Conservation (phyloP, 176 grass and related monocot species). For the Juncus effusus region DNA sequence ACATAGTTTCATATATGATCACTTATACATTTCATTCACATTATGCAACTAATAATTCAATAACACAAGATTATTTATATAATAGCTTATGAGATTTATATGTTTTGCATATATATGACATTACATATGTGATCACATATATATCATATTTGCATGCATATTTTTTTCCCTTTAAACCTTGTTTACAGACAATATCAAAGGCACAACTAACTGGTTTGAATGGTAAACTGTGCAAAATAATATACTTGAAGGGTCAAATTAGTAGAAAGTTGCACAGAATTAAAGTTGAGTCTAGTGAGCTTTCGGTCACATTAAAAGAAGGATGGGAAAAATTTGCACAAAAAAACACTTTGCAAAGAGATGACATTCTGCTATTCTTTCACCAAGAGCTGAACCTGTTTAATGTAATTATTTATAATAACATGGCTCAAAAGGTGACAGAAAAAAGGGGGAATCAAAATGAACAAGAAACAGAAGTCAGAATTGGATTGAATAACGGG, state of each 20-base stretch:
- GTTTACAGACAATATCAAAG: conserved; percentile 7
- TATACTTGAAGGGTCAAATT: neutral
- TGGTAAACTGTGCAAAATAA: neutral
- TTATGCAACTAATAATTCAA: too few relatives aligned
- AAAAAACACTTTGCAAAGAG: neutral
- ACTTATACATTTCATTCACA: too few relatives aligned
- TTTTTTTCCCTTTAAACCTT: too few relatives aligned
- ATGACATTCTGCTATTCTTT: neutral
- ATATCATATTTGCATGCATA: too few relatives aligned
- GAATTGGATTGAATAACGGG: too few relatives aligned
- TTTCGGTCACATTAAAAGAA: neutral
- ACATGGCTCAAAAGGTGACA: neutral
- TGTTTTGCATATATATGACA: too few relatives aligned
- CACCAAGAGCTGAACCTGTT: neutral
- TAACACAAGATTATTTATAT: too few relatives aligned
- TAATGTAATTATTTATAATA: neutral
- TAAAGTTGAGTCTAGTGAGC: neutral
- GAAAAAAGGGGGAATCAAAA: neutral
- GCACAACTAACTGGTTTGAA: neutral
- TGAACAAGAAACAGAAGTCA: too few relatives aligned
- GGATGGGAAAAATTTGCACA: conserved; percentile 4
- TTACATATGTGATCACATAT: too few relatives aligned
- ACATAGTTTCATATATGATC: too few relatives aligned
- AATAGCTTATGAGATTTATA: too few relatives aligned
- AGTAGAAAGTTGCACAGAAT: neutral